A percentile compares a stretch with the other conserved stretches of the same genome.
phyloP scores from a whole-genome alignment of 2,329 filamentous ascomycete genomes.

The Hypomyces perniciosus region DNA sequence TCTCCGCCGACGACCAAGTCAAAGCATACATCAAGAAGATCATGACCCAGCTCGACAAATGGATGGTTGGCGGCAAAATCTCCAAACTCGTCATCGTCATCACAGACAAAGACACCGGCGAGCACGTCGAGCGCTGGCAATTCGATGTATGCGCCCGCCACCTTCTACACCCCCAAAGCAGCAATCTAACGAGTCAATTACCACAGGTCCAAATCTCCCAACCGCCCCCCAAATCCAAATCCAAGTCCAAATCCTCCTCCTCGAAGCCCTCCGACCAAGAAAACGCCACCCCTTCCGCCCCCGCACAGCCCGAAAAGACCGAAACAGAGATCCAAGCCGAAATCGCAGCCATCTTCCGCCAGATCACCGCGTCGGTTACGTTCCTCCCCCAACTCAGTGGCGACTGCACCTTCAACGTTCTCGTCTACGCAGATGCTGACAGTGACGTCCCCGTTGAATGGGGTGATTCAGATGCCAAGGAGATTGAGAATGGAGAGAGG shows the following conservation, averaged over 20 bases:
- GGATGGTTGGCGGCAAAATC: conserved; percentile 97
- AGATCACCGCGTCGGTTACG: conserved; percentile 96
- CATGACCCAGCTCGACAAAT: conserved; percentile 94
- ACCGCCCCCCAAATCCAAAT: conserved; percentile 29
- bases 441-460: conserved; percentile 96
- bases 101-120: conserved; percentile 92
- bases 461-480: conserved; percentile 97
- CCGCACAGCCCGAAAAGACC: conserved; percentile 61
- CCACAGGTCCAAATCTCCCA: conserved; percentile 22
- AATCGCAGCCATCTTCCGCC: conserved; percentile 93
- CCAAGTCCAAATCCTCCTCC: conserved; percentile 42
- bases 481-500: conserved; percentile 89
- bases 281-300: conserved; percentile 47
- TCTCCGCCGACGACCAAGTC: conserved; percentile 94
- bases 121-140: conserved; percentile 95
- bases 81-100: conserved; percentile 96
- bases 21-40: conserved; percentile 99
- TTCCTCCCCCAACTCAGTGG: conserved; percentile 85
- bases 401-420: conserved; percentile 96
- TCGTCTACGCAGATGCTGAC: conserved; percentile 95
- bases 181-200: background rate
- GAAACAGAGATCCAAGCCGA: conserved; percentile 92
- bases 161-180: background rate
- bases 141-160: conserved; percentile 65
- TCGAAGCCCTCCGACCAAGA: conserved; percentile 56